Evolutionary conservation across 2,329 filamentous ascomycete species (phyloP), one percentile per base, ranked within the genome.

Genomic region (Botrytis byssoidea): DNA sequence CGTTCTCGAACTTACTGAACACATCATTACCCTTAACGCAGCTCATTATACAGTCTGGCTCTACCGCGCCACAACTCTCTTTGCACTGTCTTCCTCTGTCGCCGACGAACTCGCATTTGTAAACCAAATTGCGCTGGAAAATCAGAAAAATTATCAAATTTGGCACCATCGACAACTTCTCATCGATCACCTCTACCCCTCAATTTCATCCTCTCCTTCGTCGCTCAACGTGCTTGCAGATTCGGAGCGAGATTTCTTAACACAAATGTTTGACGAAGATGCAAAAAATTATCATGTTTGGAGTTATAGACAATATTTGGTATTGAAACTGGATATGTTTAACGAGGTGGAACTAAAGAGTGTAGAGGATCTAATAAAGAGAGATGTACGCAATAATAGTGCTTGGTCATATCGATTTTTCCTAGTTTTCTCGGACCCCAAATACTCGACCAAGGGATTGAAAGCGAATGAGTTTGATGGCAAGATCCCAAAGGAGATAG

Each of bases 31-130:
- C 74, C 90, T 98, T 88, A 99, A 99, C 83, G 93, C 96, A 25
- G 95, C 96, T 0, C 96, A 99, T 85, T 99, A 99, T 85, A 99
- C 96, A 25, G 95, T 98, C 75, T 99, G 96, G 96, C 89, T 98
- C 35, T 99, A 97, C 85, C 92, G 96, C 75, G 94, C 95, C 78
- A 90, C 91, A 80, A 92, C 92, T 71, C 84, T 98, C 67, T 88
- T 91, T 76, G 86, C 89, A 4, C 85, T 97, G 40, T 75, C 75
- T 29, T 76, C 70, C 12, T 74, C 77, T 18, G 74, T 81, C 4
- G 25, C 59, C 10, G 72, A 76, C 4, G 96, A 99, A 83, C 86
- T 98, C 65, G 84, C 85, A 61, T 99, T 95, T 94, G 86, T 99
- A 70, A 97, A 98, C 83, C 85, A 89, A 18, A 90, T 96, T 42